A percentile compares a stretch with the other conserved stretches of the same genome.
phyloP scores from a whole-genome alignment of 164 flowering plant species.

The Annona squamosa region DNA sequence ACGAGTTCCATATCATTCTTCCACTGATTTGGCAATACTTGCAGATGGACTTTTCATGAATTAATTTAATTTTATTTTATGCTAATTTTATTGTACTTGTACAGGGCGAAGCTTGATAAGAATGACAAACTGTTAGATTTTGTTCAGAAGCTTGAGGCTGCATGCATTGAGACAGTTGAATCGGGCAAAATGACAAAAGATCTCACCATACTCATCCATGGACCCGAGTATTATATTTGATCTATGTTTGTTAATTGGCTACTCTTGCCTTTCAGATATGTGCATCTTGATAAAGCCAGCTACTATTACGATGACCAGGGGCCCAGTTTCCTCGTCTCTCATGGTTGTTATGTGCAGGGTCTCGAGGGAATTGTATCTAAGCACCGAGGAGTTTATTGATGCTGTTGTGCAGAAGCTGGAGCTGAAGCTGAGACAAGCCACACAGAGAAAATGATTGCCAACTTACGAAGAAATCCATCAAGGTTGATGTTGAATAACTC shows the following conservation, averaged over 20 bases:
- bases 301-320: too few species aligned
- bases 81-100: not conserved
- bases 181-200: slow-evolving; percentile 98
- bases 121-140: slow-evolving; percentile 63
- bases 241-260: not conserved
- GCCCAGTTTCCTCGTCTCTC: not conserved
- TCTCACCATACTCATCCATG: slow-evolving; percentile 77
- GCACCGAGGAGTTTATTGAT: slow-evolving; percentile 88
- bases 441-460: not conserved
- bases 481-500: too few species aligned
- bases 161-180: slow-evolving; percentile 87
- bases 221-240: slow-evolving; percentile 37
- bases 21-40: not conserved
- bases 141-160: slow-evolving; percentile 62
- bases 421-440: slow-evolving; percentile 34
- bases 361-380: slow-evolving; percentile 63
- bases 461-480: too few species aligned
- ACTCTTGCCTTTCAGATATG: not conserved
- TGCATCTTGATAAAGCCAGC: not conserved
- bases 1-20: too few species aligned
- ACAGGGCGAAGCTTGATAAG: slow-evolving; percentile 74
- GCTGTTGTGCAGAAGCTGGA: slow-evolving; percentile 64
- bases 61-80: too few species aligned
- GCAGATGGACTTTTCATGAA: too few species aligned
- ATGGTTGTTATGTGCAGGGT: slow-evolving; percentile 42